These are phyloP conservation scores for Ilyonectria destructans DNA, from an alignment of 2,329 filamentous ascomycete genomes.

Conservation along the genomic window DNA sequence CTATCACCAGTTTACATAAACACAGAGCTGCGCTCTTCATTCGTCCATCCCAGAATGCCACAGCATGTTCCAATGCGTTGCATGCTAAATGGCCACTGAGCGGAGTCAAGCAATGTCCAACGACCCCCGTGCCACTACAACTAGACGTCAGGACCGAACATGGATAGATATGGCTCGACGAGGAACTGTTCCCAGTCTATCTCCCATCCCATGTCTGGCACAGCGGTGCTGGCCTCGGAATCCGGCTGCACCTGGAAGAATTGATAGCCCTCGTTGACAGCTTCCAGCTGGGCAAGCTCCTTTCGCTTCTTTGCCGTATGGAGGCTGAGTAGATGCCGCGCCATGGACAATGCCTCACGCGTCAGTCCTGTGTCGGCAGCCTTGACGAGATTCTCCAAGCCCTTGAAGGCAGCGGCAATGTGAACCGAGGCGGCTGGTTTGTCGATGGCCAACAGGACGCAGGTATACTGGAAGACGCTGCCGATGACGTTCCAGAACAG, in stretches of 20 bases:
- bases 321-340: slow-evolving; percentile 39
- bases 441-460: slow-evolving; percentile 44
- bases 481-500: slow-evolving; percentile 46
- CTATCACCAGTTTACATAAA: slow-evolving; percentile 1
- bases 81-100: slow-evolving; percentile 7
- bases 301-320: slow-evolving; percentile 39
- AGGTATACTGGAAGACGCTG: slow-evolving; percentile 45
- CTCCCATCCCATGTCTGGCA: slow-evolving; percentile 33
- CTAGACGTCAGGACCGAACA: slow-evolving; percentile 38
- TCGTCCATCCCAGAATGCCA: slow-evolving; percentile 4
- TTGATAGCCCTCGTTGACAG: slow-evolving; percentile 36
- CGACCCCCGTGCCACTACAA: slow-evolving; percentile 21
- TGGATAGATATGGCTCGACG: slow-evolving; percentile 41
- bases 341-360: slow-evolving; percentile 42
- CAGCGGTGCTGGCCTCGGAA: slow-evolving; percentile 11
- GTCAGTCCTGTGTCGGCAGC: slow-evolving; percentile 40
- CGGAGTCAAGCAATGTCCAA: slow-evolving; percentile 19
- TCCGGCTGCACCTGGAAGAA: slow-evolving; percentile 20
- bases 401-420: slow-evolving; percentile 35
- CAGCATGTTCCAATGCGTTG: slow-evolving; percentile 13
- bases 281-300: slow-evolving; percentile 41
- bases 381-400: slow-evolving; percentile 38
- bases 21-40: neutral
- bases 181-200: slow-evolving; percentile 43
- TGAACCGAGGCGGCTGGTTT: slow-evolving; percentile 33